phyloP scores from a whole-genome alignment of 1,284 basidiomycete genomes.

The Melampsora larici-populina region DNA sequence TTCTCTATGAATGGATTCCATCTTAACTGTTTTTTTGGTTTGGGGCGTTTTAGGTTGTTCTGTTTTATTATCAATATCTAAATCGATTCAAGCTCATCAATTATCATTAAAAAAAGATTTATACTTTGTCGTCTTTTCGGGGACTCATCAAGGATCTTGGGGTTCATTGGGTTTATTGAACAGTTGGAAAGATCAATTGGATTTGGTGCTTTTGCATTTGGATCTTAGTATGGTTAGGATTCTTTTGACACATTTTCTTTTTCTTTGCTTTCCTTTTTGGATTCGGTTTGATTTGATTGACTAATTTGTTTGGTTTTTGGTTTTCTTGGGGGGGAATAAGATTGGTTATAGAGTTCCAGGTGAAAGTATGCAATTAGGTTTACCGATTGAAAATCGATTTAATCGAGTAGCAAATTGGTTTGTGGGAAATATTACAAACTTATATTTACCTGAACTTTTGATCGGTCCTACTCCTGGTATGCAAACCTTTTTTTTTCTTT shows the following conservation, averaged over 20 bases:
- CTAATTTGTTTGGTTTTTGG: no score
- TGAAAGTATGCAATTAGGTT: slow-evolving; percentile 9
- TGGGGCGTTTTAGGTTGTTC: not conserved
- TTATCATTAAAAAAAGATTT: slow-evolving; percentile 58
- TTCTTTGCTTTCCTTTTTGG: no score
- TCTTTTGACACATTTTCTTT: not conserved
- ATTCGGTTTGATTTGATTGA: not conserved
- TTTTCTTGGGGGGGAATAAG: no score
- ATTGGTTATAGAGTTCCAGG: slow-evolving; percentile 13
- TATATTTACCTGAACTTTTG: slow-evolving; percentile 16
- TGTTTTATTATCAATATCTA: slow-evolving; percentile 67
- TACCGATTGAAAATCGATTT: not conserved
- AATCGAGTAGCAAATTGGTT: not conserved
- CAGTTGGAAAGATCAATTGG: not conserved
- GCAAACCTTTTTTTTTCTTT: not conserved
- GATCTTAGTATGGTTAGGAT: slow-evolving; percentile 18
- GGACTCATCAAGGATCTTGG: slow-evolving; percentile 58
- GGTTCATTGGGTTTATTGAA: slow-evolving; percentile 55
- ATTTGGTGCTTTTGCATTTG: not conserved
- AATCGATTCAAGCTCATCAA: slow-evolving; percentile 63
- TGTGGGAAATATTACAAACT: not conserved
- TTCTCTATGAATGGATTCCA: no score
- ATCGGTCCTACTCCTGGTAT: slow-evolving; percentile 12
- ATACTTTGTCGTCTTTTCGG: slow-evolving; percentile 56
- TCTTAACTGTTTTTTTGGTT: not conserved